Conservation (phyloP, 2,329 filamentous ascomycete species). For the Pseudonectria foliicola region DNA sequence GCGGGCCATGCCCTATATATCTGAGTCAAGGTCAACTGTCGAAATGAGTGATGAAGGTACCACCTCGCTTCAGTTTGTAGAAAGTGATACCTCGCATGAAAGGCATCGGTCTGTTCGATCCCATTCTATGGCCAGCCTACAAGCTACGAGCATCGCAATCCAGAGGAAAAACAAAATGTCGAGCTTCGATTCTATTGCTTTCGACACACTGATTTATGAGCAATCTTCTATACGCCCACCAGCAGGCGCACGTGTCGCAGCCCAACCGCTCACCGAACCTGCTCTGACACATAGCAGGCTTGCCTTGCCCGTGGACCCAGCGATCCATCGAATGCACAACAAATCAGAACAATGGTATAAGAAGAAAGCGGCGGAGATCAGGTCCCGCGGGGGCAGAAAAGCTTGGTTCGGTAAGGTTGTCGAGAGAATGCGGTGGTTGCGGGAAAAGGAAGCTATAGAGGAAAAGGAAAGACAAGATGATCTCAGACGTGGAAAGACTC, state of each 20-base stretch:
- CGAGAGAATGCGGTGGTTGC: constrained; percentile 29
- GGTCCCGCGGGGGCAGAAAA: constrained; percentile 41
- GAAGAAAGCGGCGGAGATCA: constrained; percentile 44
- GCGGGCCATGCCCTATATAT: too few relatives aligned
- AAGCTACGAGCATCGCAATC: constrained; percentile 4
- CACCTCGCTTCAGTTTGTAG: too few relatives aligned
- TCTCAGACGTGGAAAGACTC: constrained; percentile 5
- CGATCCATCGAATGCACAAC: constrained; percentile 38
- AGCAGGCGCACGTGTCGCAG: constrained; percentile 9
- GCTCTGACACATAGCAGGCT: constrained; percentile 22
- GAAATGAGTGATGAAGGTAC: too few relatives aligned
- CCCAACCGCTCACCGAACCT: constrained; percentile 2
- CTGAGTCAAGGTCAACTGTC: too few relatives aligned
- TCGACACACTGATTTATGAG: constrained; percentile 34
- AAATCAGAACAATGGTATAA: constrained; percentile 39
- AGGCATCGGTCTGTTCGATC: neutral
- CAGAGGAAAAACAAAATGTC: constrained; percentile 6
- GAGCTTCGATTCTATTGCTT: constrained; percentile 20
- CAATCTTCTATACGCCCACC: constrained; percentile 23
- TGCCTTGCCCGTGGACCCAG: constrained; percentile 44
- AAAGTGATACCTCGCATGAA: constrained; percentile 4
- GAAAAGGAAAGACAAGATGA: constrained; percentile 9
- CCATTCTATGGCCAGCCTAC: neutral
- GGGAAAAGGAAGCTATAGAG: constrained; percentile 12
- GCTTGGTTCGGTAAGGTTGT: constrained; percentile 41